Conservation (phyloP, 345 rosid genomes). For the Salix purpurea region DNA sequence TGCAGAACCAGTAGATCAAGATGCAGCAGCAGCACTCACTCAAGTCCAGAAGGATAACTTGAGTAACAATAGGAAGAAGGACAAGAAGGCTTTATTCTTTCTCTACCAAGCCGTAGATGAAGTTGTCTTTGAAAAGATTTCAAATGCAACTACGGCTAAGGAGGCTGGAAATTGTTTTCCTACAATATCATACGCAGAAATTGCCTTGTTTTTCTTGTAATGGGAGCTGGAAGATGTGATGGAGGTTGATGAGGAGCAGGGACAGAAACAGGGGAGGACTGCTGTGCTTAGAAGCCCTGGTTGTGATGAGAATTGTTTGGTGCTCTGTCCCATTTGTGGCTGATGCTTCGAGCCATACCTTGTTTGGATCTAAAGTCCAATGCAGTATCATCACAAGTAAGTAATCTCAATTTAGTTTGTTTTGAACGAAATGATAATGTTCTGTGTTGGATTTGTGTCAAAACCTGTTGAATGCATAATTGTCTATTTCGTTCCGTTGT, state of each 20-base stretch:
- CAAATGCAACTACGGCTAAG: too few relatives aligned
- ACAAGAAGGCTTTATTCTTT: too few relatives aligned
- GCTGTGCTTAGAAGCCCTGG: constrained; percentile 52
- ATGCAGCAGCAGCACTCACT: too few relatives aligned
- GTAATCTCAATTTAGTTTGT: constrained; percentile 8
- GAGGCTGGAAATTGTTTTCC: too few relatives aligned
- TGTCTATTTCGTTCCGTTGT: too few relatives aligned
- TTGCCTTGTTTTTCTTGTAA: constrained; percentile 60
- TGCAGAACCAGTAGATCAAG: too few relatives aligned
- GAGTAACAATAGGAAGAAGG: too few relatives aligned
- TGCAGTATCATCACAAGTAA: constrained; percentile 1
- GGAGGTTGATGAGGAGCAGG: constrained; percentile 23
- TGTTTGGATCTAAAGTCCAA: neutral
- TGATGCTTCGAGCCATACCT: neutral
- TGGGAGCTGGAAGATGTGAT: constrained; percentile 79
- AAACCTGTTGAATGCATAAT: neutral
- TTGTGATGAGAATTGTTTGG: constrained; percentile 88
- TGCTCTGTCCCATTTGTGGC: constrained; percentile 67
- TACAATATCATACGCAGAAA: too few relatives aligned
- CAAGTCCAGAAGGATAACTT: too few relatives aligned
- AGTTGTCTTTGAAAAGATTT: too few relatives aligned
- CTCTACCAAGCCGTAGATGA: too few relatives aligned
- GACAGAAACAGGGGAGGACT: constrained; percentile 21
- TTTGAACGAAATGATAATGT: neutral
- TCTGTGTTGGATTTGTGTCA: neutral